Percentiles rank a stretch among this genome's conserved stretches.
These are phyloP conservation scores for Coemansia sp. DNA, from an alignment of 371 early-diverging fungal genomes.

Conservation along the genomic window DNA sequence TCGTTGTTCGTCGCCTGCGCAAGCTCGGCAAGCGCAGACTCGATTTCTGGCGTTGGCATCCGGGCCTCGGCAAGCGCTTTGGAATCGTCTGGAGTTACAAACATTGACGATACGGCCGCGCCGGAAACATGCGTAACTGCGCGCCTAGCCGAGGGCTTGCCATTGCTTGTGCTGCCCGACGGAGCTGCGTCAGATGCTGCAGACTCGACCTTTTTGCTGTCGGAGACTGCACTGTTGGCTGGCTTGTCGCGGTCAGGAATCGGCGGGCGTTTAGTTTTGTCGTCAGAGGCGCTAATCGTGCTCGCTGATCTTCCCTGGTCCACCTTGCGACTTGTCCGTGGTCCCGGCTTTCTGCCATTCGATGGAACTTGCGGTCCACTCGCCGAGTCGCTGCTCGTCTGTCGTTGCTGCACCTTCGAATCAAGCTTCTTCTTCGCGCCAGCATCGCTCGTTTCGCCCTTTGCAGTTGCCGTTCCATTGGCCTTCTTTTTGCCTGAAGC, in stretches of 20 bases:
- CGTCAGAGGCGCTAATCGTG: slow-evolving; percentile 9
- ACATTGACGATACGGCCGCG: slow-evolving; percentile 2
- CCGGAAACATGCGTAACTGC: slow-evolving; percentile 27
- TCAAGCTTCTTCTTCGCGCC: slow-evolving; percentile 29
- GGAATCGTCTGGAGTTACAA: slow-evolving; percentile 17
- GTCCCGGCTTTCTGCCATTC: slow-evolving; percentile 45
- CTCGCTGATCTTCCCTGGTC: slow-evolving; percentile 19
- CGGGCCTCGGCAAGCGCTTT: slow-evolving; percentile 24
- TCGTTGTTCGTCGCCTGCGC: slow-evolving; percentile 33
- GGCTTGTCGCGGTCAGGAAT: slow-evolving; percentile 39
- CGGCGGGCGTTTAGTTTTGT: slow-evolving; percentile 25
- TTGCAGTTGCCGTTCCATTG: slow-evolving; percentile 24
- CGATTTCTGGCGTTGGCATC: slow-evolving; percentile 36
- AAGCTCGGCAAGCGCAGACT: slow-evolving; percentile 43
- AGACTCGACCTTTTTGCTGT: background rate
- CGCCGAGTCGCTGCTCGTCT: slow-evolving; percentile 34
- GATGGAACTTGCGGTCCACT: slow-evolving; percentile 29
- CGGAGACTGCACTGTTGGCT: background rate
- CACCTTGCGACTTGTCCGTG: slow-evolving; percentile 49
- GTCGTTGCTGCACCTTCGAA: slow-evolving; percentile 13
- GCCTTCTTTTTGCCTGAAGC: slow-evolving; percentile 17
- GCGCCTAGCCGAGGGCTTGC: background rate
- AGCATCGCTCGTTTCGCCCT: slow-evolving; percentile 18
- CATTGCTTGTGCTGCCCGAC: background rate
- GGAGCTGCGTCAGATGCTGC: background rate